Percentiles rank a stretch among this genome's conserved stretches.
These are phyloP conservation scores for Lachnellula arida DNA, from an alignment of 2,329 filamentous ascomycete species.

Conservation along the genomic window DNA sequence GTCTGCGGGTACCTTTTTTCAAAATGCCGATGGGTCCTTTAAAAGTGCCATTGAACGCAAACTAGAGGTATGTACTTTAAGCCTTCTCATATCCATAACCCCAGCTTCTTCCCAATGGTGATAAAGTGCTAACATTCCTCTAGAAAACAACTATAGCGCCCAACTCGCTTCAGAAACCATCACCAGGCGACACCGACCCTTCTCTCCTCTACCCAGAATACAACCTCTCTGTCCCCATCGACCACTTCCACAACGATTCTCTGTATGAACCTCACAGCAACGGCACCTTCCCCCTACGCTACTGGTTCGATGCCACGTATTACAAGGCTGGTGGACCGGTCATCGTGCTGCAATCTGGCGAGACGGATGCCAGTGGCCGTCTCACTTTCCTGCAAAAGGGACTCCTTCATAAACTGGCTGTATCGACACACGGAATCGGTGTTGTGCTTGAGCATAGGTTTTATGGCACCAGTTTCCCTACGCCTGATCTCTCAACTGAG, in stretches of 20 bases:
- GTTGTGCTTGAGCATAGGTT: conserved; percentile 85
- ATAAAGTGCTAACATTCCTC: not conserved
- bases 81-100: not conserved
- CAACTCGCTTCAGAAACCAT: conserved; percentile 2
- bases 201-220: conserved; percentile 30
- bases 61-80: conserved; percentile 12
- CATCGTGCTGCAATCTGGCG: conserved; percentile 70
- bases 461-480: conserved; percentile 73
- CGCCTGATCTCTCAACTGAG: conserved; percentile 58
- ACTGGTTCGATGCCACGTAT: conserved; percentile 76
- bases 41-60: conserved; percentile 17
- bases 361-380: conserved; percentile 58
- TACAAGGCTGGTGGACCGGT: conserved; percentile 77
- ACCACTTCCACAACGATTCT: conserved; percentile 80
- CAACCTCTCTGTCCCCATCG: conserved; percentile 45
- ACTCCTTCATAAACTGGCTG: conserved; percentile 64
- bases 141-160: conserved; percentile 23
- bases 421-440: conserved; percentile 68
- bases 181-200: conserved; percentile 14
- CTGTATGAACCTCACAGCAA: conserved; percentile 72
- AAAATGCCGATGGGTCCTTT: not conserved
- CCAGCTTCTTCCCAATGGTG: not conserved
- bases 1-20: conserved; percentile 6
- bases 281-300: conserved; percentile 64
- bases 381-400: conserved; percentile 73